Conservation (phyloP, 129 eudicot species). For the Silybum marianum region DNA sequence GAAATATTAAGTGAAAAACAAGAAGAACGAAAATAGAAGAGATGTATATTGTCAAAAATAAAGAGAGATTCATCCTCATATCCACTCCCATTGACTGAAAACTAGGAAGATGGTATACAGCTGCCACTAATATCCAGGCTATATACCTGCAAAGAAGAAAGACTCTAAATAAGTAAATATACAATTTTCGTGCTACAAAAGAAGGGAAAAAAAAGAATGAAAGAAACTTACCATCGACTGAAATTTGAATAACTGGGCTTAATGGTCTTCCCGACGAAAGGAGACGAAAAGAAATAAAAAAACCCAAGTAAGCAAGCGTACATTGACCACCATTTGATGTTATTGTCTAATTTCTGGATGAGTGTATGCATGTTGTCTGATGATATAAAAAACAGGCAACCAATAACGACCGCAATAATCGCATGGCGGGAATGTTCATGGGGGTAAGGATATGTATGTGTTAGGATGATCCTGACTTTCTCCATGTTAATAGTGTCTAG, state of each 20-base stretch:
- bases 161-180: no score
- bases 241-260: constrained; percentile 96
- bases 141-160: constrained; percentile 64
- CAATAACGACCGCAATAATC: constrained; percentile 81
- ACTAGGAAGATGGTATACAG: constrained; percentile 96
- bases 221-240: constrained; percentile 74
- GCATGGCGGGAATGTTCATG: constrained; percentile 97
- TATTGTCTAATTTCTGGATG: constrained; percentile 82
- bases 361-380: constrained; percentile 97
- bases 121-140: constrained; percentile 91
- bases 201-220: not conserved
- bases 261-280: constrained; percentile 88
- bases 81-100: constrained; percentile 99
- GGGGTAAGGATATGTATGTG: constrained; percentile 91
- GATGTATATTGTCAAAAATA: constrained; percentile 76
- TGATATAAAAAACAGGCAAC: constrained; percentile 94
- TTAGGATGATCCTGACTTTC: constrained; percentile 79
- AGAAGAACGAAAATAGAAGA: constrained; percentile 89
- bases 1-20: constrained; percentile 79
- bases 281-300: constrained; percentile 99
- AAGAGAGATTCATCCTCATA: constrained; percentile 94
- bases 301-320: constrained; percentile 88
- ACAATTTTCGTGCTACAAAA: not conserved
- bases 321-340: constrained; percentile 99
- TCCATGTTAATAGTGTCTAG: constrained; percentile 78